Conservation (phyloP, 192 early-diverging fungal genomes). For the Linderina pennispora region DNA sequence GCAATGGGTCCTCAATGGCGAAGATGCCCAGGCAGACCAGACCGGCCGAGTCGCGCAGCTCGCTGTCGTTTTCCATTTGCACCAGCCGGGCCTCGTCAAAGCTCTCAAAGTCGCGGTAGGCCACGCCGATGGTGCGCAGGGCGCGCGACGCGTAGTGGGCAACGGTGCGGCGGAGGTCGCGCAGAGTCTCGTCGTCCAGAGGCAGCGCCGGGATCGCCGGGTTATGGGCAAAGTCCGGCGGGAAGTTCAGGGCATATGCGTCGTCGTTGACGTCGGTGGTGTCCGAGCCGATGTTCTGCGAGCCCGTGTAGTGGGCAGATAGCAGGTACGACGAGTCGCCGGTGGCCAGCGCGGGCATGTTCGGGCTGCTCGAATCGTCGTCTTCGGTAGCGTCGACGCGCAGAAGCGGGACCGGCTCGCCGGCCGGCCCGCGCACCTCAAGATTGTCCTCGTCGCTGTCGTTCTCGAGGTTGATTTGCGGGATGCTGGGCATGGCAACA, state of each 20-base stretch:
- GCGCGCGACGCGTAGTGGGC: constrained; percentile 54
- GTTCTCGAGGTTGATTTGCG: constrained; percentile 46
- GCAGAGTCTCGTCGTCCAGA: constrained; percentile 42
- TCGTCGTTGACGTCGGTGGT: constrained; percentile 42
- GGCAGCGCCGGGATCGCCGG: constrained; percentile 42
- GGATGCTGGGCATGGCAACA: constrained; percentile 28
- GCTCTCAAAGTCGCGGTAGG: constrained; percentile 74
- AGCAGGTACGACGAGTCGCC: constrained; percentile 37
- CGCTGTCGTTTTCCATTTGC: constrained; percentile 33
- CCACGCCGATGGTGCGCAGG: constrained; percentile 87
- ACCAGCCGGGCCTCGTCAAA: constrained; percentile 47
- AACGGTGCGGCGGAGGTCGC: constrained; percentile 33
- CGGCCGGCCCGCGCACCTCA: no score
- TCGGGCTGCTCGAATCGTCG: no score
- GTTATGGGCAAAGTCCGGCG: constrained; percentile 41
- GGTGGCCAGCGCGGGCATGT: not conserved
- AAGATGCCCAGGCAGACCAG: constrained; percentile 83
- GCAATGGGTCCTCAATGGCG: constrained; percentile 95
- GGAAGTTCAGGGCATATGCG: constrained; percentile 12
- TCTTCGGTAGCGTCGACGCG: no score
- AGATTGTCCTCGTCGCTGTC: constrained; percentile 29
- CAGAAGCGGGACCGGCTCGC: no score
- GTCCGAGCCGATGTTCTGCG: constrained; percentile 33
- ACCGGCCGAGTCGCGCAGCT: constrained; percentile 48
- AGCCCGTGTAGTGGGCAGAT: constrained; percentile 34